Percentiles rank a stretch among this genome's conserved stretches.
These are phyloP conservation scores for Skeletonema tropicum DNA, from an alignment of 108 stramenopile genomes.

Conservation along the genomic window DNA sequence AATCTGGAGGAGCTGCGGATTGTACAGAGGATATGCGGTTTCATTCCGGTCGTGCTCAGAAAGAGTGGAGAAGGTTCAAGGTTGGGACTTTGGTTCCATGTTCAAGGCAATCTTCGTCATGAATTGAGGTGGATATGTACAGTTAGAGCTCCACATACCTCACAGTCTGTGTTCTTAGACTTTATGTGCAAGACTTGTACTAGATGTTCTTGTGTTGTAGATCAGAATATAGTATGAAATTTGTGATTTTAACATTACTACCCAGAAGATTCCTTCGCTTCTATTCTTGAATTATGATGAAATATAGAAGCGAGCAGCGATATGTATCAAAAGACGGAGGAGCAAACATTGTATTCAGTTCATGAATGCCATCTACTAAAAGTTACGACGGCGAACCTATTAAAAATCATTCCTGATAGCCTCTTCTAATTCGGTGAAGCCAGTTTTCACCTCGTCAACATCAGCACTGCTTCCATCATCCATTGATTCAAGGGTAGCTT, in stretches of 20 bases:
- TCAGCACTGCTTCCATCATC: constrained; percentile 9
- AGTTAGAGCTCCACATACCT: constrained; percentile 1
- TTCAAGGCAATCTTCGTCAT: constrained; percentile 10
- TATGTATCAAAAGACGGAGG: too few species aligned
- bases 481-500: constrained; percentile 43
- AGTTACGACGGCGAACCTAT: constrained; percentile 1
- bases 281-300: neutral
- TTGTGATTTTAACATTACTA: neutral
- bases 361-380: neutral
- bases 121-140: neutral
- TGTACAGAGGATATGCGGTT: constrained; percentile 75
- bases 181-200: constrained; percentile 7
- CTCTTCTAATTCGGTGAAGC: constrained; percentile 44
- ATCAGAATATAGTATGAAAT: neutral
- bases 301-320: neutral
- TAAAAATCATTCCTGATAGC: constrained; percentile 30
- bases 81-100: constrained; percentile 59
- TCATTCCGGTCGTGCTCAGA: constrained; percentile 62
- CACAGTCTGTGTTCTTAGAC: neutral
- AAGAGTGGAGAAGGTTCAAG: constrained; percentile 57
- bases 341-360: too few species aligned
- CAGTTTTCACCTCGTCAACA: constrained; percentile 21
- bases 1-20: constrained; percentile 67
- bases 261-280: neutral
- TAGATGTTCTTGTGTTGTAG: neutral